Evolutionary conservation across 2,329 filamentous ascomycete genomes (phyloP).

Genomic region (Zymoseptoria pseudotritici): DNA sequence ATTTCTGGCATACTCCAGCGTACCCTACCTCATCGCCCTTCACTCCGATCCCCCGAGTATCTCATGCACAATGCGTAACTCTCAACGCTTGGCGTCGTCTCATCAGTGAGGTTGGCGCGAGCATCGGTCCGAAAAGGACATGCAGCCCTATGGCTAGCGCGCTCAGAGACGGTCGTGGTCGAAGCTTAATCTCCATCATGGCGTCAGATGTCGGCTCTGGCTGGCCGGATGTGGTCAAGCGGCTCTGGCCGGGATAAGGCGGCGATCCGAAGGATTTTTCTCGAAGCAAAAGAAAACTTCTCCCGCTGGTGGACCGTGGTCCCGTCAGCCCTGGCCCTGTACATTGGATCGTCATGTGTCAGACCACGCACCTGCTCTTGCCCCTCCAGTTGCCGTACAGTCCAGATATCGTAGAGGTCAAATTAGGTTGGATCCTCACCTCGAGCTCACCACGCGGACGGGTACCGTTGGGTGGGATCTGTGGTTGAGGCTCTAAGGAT

Average conservation of each 20-base stretch:
- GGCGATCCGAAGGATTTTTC: not conserved
- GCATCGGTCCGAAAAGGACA: not conserved
- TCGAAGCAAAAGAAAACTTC: not conserved
- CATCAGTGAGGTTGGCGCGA: not conserved
- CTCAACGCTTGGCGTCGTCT: not conserved
- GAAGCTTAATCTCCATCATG: not conserved
- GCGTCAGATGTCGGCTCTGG: not conserved
- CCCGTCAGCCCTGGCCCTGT: too few species aligned
- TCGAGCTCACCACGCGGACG: too few species aligned
- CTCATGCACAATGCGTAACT: not conserved
- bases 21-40: not conserved
- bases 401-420: too few species aligned
- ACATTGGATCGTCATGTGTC: too few species aligned
- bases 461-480: too few species aligned
- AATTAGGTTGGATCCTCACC: too few species aligned
- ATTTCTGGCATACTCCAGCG: not conserved
- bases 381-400: too few species aligned
- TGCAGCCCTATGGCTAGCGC: not conserved
- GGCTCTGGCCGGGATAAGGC: not conserved
- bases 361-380: too few species aligned
- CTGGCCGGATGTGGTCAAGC: not conserved
- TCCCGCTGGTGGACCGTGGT: not conserved
- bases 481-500: too few species aligned
- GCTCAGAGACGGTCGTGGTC: not conserved
- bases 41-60: not conserved